A percentile compares a stretch with the other conserved stretches of the same genome.
phyloP scores from a whole-genome alignment of 257 asterid species.

The Forsythia viridissima region DNA sequence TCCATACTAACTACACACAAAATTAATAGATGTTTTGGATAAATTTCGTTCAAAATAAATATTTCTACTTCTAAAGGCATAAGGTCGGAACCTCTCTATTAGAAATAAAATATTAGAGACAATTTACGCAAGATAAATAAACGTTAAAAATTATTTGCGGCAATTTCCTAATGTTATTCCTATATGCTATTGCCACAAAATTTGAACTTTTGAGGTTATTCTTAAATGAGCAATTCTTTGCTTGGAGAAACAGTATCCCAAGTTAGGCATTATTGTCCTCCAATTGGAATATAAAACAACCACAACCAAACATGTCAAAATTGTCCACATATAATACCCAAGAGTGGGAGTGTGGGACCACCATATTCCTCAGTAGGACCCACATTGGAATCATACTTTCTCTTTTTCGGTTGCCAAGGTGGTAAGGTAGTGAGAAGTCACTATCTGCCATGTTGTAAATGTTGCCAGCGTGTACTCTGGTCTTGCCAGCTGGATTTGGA shows the following conservation, averaged over 20 bases:
- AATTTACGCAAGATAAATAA: no score
- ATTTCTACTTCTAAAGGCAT: no score
- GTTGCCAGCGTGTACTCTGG: conserved; percentile 43
- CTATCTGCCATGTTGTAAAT: conserved; percentile 51
- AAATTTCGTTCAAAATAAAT: no score
- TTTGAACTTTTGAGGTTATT: not conserved
- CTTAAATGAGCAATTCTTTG: not conserved
- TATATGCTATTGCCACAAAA: no score
- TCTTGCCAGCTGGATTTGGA: conserved; percentile 44
- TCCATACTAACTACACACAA: no score
- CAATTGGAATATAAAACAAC: not conserved
- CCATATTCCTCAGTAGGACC: conserved; percentile 14
- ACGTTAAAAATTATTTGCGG: no score
- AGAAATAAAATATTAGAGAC: no score
- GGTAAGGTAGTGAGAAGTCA: conserved; percentile 39
- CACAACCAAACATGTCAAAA: conserved; percentile 18
- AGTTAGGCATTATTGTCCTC: not conserved
- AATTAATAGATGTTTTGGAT: no score
- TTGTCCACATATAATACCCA: not conserved
- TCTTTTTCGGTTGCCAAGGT: conserved; percentile 18
- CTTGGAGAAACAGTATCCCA: not conserved
- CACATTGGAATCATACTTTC: not conserved
- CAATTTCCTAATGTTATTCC: no score
- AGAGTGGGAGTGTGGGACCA: not conserved
- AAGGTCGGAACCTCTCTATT: no score